Base-by-base conservation (phyloP, 2,329 filamentous ascomycete genomes). In the Akanthomyces lecanii region DNA sequence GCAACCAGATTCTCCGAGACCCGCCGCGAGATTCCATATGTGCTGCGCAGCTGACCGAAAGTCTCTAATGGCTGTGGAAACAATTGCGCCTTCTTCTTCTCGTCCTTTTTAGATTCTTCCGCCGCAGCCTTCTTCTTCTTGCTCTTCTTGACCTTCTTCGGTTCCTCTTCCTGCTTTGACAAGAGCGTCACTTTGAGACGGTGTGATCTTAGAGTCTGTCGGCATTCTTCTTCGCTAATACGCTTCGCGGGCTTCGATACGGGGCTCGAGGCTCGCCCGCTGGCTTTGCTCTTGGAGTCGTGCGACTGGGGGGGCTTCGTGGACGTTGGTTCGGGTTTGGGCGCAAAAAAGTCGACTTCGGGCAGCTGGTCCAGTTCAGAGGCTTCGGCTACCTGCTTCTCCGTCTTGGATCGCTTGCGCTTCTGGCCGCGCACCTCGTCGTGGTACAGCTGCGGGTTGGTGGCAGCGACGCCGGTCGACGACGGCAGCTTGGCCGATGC, bases 171-270 rank as follows among this genome's bases (percentile, higher is more conserved):
- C 36, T 73, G 76, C 48, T 81, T 81, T 28, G 84, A 85, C n/a
- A 97, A 78, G 55, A 96, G 79, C 0, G 90, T 91, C 45, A 96
- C 84, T 74, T 97, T 97, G 67, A 97, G 81, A 66, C 92, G 90
- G 75, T 97, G 92, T 63, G 87, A 89, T 65, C 88, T 87, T 65
- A 97, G 77, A 12, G 94, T 80, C 64, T 88, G 85, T 69, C 89
- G 88, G 69, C 90, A 88, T 72, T 93, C 86, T 63, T 89, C 87
- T 69, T 89, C 83, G 69, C 86, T 84, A 68, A 92, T 68, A 59
- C 76, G 72, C 59, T 71, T 71, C 18, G 72, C 69, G 12, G 69
- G 66, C 11, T 66, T 51, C 3, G 66, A 65, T 5, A 54, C 63
- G 14, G 76, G 73, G 23, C 73, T 73, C 16, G 69, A 65, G 67